Percentiles rank a stretch among this genome's conserved stretches.
These are phyloP conservation scores for Ceratocystis smalleyi DNA, from an alignment of 2,329 filamentous ascomycete genomes.

Conservation along the genomic window DNA sequence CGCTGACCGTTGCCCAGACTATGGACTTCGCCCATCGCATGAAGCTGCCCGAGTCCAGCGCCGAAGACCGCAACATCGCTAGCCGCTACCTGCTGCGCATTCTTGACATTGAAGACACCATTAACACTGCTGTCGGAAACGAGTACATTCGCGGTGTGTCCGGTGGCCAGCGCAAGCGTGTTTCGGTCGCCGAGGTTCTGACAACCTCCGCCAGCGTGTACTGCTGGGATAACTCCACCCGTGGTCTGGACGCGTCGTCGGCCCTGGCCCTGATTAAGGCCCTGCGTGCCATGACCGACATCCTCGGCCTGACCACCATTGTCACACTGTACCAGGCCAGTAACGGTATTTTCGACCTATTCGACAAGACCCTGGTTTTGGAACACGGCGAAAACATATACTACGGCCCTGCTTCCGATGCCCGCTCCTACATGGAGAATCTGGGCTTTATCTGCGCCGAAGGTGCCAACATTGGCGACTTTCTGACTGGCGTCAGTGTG, in stretches of 20 bases:
- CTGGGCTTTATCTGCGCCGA: slow-evolving; percentile 52
- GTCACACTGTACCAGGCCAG: slow-evolving; percentile 63
- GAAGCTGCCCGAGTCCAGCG: slow-evolving; percentile 34
- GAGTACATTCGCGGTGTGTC: slow-evolving; percentile 61
- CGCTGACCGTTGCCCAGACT: slow-evolving; percentile 55
- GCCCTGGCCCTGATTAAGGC: slow-evolving; percentile 62
- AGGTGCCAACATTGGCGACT: slow-evolving; percentile 54
- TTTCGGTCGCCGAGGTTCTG: slow-evolving; percentile 45
- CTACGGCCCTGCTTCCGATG: slow-evolving; percentile 44
- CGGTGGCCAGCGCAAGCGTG: slow-evolving; percentile 56
- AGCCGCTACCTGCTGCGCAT: slow-evolving; percentile 42
- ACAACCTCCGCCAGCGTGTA: slow-evolving; percentile 43
- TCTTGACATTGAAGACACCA: slow-evolving; percentile 54
- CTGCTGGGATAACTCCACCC: slow-evolving; percentile 57
- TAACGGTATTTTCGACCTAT: slow-evolving; percentile 47
- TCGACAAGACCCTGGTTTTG: slow-evolving; percentile 43
- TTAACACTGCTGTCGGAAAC: slow-evolving; percentile 59
- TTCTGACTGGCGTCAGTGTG: slow-evolving; percentile 53
- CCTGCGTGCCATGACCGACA: slow-evolving; percentile 49
- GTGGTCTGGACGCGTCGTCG: slow-evolving; percentile 60
- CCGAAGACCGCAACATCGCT: slow-evolving; percentile 32
- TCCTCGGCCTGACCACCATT: slow-evolving; percentile 48
- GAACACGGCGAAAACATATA: slow-evolving; percentile 48
- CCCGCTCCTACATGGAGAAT: slow-evolving; percentile 49
- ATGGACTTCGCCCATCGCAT: slow-evolving; percentile 52